phyloP scores from a whole-genome alignment of 768 basidiomycete species.

The Tylopilus plumbeoviolaceoides region DNA sequence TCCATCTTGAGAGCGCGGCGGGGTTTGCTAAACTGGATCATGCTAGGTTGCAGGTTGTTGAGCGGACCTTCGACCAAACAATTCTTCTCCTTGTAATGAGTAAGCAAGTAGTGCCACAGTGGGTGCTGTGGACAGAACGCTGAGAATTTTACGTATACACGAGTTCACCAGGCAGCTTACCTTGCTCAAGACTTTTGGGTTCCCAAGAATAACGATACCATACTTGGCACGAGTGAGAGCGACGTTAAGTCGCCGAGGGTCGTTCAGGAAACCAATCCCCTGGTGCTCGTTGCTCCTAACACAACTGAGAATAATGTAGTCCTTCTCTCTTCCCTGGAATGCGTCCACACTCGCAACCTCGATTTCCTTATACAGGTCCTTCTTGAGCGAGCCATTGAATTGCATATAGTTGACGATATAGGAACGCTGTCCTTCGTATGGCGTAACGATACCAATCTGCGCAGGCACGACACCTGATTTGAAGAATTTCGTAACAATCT shows the following conservation, averaged over 20 bases:
- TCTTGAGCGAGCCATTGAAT: constrained; percentile 98
- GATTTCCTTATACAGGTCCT: constrained; percentile 98
- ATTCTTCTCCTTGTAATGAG: constrained; percentile 96
- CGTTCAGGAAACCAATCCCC: constrained; percentile 98
- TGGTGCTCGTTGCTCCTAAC: constrained; percentile 99
- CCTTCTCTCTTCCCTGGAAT: constrained; percentile 99
- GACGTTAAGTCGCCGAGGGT: constrained; percentile 93
- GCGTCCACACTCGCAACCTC: constrained; percentile 99
- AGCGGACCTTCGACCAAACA: constrained; percentile 95
- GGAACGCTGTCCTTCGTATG: constrained; percentile 97
- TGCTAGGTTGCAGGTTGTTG: constrained; percentile 93
- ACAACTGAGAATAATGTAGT: constrained; percentile 97
- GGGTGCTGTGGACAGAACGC: constrained; percentile 63
- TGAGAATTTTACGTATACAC: constrained; percentile 10
- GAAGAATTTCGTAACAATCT: constrained; percentile 99
- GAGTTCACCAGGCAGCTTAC: constrained; percentile 39
- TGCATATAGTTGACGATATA: constrained; percentile 99
- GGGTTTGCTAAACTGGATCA: constrained; percentile 99
- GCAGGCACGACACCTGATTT: constrained; percentile 93
- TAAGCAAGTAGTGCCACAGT: constrained; percentile 96
- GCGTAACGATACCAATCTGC: constrained; percentile 98
- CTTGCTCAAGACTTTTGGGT: constrained; percentile 99
- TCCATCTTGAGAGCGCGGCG: constrained; percentile 91
- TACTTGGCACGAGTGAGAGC: constrained; percentile 97
- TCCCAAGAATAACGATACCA: constrained; percentile 98